Evolutionary conservation across 148 eudicot species (phyloP).

Genomic region (Diospyros lotus): DNA sequence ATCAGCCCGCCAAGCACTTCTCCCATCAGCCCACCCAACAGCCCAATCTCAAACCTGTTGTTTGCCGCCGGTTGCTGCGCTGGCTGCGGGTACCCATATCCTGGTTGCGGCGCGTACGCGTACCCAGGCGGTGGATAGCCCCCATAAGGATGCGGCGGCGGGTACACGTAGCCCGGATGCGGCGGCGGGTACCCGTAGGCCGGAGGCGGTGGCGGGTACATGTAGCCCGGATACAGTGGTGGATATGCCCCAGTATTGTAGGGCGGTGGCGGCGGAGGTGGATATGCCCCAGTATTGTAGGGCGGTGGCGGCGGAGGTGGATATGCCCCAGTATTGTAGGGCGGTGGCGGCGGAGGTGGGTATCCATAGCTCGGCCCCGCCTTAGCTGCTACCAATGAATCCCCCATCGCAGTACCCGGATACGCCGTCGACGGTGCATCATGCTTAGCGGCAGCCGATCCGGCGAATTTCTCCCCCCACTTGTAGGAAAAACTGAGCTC

Average conservation of each 20-base stretch:
- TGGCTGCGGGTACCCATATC: slow-evolving; percentile 16
- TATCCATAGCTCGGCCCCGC: slow-evolving; percentile 30
- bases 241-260: slow-evolving; percentile 8
- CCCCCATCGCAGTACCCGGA: slow-evolving; percentile 18
- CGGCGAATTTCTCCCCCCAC: slow-evolving; percentile 33
- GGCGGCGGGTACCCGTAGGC: too few species aligned
- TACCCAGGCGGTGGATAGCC: slow-evolving; percentile 27
- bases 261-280: too few species aligned
- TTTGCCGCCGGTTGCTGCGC: slow-evolving; percentile 25
- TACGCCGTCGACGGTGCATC: slow-evolving; percentile 34
- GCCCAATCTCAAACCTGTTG: slow-evolving; percentile 39
- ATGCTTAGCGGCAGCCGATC: background rate
- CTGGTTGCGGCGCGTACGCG: slow-evolving; percentile 18
- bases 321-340: too few species aligned
- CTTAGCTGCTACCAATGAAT: too few species aligned
- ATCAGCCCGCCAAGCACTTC: slow-evolving; percentile 64
- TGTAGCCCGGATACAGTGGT: too few species aligned
- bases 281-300: too few species aligned
- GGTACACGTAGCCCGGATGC: slow-evolving; percentile 14
- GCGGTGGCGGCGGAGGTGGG: slow-evolving; percentile 26
- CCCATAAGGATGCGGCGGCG: slow-evolving; percentile 18
- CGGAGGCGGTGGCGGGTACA: too few species aligned
- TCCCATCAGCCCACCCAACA: slow-evolving; percentile 59
- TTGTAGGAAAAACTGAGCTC: slow-evolving; percentile 50
- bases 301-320: too few species aligned